Conservation (phyloP, 2,329 filamentous ascomycete genomes). For the Alternaria atra region DNA sequence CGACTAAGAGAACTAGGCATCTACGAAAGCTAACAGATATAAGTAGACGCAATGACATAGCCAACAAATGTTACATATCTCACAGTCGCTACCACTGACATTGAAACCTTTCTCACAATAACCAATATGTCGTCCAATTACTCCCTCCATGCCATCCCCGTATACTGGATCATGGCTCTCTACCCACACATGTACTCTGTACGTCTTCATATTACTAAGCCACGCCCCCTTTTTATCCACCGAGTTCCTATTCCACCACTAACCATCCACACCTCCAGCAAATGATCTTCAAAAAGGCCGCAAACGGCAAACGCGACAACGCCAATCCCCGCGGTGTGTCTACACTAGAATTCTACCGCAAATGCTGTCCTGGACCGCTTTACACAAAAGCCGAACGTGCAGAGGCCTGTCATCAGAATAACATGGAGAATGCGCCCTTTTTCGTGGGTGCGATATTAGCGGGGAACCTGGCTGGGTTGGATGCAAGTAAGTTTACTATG, state of each 20-base stretch:
- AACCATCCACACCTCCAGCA: neutral
- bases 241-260: neutral
- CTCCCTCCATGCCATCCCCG: neutral
- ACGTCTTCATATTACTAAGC: neutral
- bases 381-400: neutral
- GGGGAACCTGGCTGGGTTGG: neutral
- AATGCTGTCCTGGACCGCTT: neutral
- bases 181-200: neutral
- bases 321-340: neutral
- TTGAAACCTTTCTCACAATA: no score
- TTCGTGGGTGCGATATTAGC: neutral
- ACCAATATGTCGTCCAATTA: neutral
- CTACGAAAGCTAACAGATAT: neutral
- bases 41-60: no score
- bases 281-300: neutral
- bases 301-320: neutral
- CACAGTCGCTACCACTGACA: no score
- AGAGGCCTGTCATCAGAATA: neutral
- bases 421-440: neutral
- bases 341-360: neutral
- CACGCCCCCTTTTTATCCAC: neutral
- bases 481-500: neutral
- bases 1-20: neutral
- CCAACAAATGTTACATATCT: neutral
- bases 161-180: neutral